phyloP scores from a whole-genome alignment of 2,329 filamentous ascomycete genomes.

The Kalaharituber pfeilii region DNA sequence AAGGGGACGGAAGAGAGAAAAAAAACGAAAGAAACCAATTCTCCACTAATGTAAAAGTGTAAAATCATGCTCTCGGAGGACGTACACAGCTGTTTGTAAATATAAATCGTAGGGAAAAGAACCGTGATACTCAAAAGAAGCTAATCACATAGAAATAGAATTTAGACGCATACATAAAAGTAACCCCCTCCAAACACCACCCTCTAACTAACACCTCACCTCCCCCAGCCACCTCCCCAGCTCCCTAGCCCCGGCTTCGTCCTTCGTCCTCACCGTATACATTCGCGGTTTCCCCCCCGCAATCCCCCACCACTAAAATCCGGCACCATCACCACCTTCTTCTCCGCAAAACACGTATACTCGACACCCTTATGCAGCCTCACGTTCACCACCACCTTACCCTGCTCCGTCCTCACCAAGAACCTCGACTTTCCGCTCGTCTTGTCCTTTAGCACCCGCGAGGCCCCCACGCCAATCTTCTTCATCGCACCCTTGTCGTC shows the following conservation, averaged over 20 bases:
- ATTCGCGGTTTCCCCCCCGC: constrained; percentile 11
- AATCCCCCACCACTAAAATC: constrained; percentile 16
- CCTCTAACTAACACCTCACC: constrained; percentile 16
- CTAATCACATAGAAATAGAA: too few relatives aligned
- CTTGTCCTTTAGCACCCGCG: constrained; percentile 22
- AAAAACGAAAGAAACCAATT: too few relatives aligned
- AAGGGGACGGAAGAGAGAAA: too few relatives aligned
- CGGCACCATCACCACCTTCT: constrained; percentile 16
- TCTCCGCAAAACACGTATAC: constrained; percentile 15
- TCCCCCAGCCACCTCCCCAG: constrained; percentile 17
- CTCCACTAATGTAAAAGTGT: too few relatives aligned
- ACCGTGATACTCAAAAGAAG: too few relatives aligned
- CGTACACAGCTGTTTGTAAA: too few relatives aligned
- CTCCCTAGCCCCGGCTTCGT: constrained; percentile 16
- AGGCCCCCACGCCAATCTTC: constrained; percentile 19
- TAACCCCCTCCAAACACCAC: too few relatives aligned
- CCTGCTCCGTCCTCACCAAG: constrained; percentile 20
- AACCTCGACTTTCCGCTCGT: constrained; percentile 17
- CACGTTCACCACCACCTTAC: constrained; percentile 22
- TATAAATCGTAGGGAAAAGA: too few relatives aligned
- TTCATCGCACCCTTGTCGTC: constrained; percentile 8
- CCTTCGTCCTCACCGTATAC: constrained; percentile 19
- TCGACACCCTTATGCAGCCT: constrained; percentile 16
- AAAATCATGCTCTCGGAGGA: too few relatives aligned
- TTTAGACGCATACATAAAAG: too few relatives aligned